These are phyloP conservation scores for Mycena polygramma DNA, from an alignment of 768 basidiomycete genomes.

Conservation along the genomic window DNA sequence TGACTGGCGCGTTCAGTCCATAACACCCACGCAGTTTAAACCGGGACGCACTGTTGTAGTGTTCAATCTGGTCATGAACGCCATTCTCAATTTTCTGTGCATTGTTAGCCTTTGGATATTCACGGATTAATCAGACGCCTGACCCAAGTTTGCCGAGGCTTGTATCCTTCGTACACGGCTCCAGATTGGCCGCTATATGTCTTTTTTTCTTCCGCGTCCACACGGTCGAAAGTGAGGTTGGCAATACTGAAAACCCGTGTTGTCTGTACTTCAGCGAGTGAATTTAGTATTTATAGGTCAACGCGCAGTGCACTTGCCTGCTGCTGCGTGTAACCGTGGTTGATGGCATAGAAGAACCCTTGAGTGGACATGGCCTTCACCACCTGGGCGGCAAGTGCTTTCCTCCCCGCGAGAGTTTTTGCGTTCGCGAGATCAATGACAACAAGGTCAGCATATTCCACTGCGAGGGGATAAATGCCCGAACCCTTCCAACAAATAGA, in stretches of 20 bases:
- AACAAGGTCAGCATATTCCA: constrained; percentile 57
- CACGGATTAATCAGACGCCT: constrained; percentile 29
- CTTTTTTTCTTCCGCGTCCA: constrained; percentile 57
- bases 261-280: constrained; percentile 44
- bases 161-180: constrained; percentile 66
- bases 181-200: constrained; percentile 54
- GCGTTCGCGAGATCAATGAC: constrained; percentile 53
- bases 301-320: constrained; percentile 46
- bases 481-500: not conserved
- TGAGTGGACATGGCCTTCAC: constrained; percentile 47
- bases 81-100: constrained; percentile 55
- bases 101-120: too few species aligned
- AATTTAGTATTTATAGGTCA: not conserved
- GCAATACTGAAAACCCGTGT: constrained; percentile 63
- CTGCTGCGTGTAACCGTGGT: constrained; percentile 59
- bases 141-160: too few species aligned
- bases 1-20: constrained; percentile 42
- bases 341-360: constrained; percentile 64
- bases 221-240: constrained; percentile 56
- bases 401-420: constrained; percentile 44
- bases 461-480: constrained; percentile 36
- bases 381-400: constrained; percentile 47
- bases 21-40: not conserved
- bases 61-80: constrained; percentile 60
- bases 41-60: constrained; percentile 47